Conservation (phyloP, 495 filamentous ascomycete species). For the Podospora conica region DNA sequence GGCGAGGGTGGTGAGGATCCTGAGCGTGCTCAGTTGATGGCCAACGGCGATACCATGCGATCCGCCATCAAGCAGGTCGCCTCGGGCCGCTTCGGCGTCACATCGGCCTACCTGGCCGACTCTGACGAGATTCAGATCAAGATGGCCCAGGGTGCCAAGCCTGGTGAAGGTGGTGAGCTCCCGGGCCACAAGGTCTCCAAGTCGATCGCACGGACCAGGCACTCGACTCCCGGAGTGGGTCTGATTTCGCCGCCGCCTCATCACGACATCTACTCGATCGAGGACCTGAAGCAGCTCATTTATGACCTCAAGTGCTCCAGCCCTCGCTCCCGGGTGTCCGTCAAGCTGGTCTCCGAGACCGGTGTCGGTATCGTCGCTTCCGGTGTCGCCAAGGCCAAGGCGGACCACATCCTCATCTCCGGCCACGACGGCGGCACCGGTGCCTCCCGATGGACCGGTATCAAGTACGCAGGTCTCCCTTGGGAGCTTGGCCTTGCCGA, state of each 20-base stretch:
- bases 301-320: conserved; percentile 98
- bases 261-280: conserved; percentile 99
- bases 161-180: conserved; percentile 96
- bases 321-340: conserved; percentile 89
- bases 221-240: conserved; percentile 98
- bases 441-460: conserved; percentile 97
- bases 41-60: conserved; percentile 97
- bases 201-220: conserved; percentile 90
- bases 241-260: conserved; percentile 98
- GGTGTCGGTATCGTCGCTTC: conserved; percentile 98
- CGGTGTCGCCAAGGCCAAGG: conserved; percentile 97
- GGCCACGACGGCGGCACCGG: conserved; percentile 98
- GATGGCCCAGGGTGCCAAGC: conserved; percentile 99
- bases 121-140: conserved; percentile 99
- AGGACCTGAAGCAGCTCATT: conserved; percentile 97
- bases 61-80: conserved; percentile 99
- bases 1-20: conserved; percentile 98
- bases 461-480: conserved; percentile 97
- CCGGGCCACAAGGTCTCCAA: conserved; percentile 98
- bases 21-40: conserved; percentile 76
- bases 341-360: conserved; percentile 97
- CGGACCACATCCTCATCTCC: conserved; percentile 96
- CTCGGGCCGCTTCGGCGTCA: conserved; percentile 96
- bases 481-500: conserved; percentile 98
- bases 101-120: conserved; percentile 96